Percentiles rank a stretch among this genome's conserved stretches.
These are phyloP conservation scores for Xylariomycetidae sp. DNA, from an alignment of 2,329 filamentous ascomycete genomes.

Conservation along the genomic window DNA sequence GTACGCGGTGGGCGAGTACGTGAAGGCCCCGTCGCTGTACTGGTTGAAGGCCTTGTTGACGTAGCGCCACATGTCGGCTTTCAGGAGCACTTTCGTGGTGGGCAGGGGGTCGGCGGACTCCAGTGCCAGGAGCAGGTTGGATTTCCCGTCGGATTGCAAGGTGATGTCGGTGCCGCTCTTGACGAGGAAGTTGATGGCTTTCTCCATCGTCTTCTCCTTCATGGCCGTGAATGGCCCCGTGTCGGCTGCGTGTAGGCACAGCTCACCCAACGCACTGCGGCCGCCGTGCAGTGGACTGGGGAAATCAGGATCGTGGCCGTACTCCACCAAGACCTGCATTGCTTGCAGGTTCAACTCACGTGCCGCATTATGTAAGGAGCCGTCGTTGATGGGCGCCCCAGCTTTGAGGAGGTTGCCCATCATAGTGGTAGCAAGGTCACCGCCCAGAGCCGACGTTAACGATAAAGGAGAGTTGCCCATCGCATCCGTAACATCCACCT, in stretches of 20 bases:
- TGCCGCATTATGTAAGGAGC: slow-evolving; percentile 60
- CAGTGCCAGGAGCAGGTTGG: slow-evolving; percentile 53
- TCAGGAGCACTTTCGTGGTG: slow-evolving; percentile 52
- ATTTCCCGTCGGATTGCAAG: slow-evolving; percentile 51
- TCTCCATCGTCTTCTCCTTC: slow-evolving; percentile 49
- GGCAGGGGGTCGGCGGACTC: slow-evolving; percentile 48
- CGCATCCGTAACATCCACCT: slow-evolving; percentile 52
- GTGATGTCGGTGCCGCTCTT: slow-evolving; percentile 50
- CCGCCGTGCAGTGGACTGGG: slow-evolving; percentile 57
- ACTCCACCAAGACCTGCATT: slow-evolving; percentile 50
- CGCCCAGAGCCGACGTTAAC: slow-evolving; percentile 50
- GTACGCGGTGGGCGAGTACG: slow-evolving; percentile 62
- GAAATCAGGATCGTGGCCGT: slow-evolving; percentile 59
- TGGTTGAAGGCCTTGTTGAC: slow-evolving; percentile 55
- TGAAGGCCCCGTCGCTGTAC: slow-evolving; percentile 45
- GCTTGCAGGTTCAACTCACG: slow-evolving; percentile 51
- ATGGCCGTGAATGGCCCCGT: slow-evolving; percentile 33
- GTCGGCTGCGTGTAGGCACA: slow-evolving; percentile 52
- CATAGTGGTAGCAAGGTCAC: slow-evolving; percentile 46
- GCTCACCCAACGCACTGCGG: slow-evolving; percentile 56
- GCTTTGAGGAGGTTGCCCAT: slow-evolving; percentile 49
- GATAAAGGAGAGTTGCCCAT: slow-evolving; percentile 53
- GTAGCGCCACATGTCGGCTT: slow-evolving; percentile 58
- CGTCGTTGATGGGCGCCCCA: slow-evolving; percentile 55
- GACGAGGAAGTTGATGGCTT: slow-evolving; percentile 50